Conservation (phyloP, 2,329 filamentous ascomycete genomes). For the Leptographium wingfieldii region DNA sequence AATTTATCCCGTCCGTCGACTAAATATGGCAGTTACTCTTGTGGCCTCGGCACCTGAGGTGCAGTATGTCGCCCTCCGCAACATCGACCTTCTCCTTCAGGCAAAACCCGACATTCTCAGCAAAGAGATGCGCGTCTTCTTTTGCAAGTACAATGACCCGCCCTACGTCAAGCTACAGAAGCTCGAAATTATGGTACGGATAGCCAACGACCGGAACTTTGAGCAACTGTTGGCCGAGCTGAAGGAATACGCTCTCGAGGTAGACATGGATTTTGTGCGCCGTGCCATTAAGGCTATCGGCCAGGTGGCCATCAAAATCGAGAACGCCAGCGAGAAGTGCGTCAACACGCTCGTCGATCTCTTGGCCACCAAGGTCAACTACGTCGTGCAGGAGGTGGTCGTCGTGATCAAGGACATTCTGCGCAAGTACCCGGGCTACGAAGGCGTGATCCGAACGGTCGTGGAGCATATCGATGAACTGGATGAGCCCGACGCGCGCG, state of each 20-base stretch:
- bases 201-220: conserved; percentile 93
- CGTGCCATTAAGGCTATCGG: conserved; percentile 92
- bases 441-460: conserved; percentile 91
- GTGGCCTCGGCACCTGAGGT: conserved; percentile 94
- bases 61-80: conserved; percentile 90
- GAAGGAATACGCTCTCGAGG: conserved; percentile 95
- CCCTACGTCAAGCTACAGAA: conserved; percentile 97
- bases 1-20: background rate
- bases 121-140: conserved; percentile 96
- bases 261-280: conserved; percentile 97
- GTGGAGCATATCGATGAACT: conserved; percentile 96
- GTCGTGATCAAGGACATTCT: conserved; percentile 99
- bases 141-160: conserved; percentile 99
- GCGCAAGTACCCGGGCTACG: conserved; percentile 92
- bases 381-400: conserved; percentile 94
- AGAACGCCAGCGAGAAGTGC: conserved; percentile 86
- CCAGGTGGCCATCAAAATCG: conserved; percentile 97
- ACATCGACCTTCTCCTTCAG: conserved; percentile 91
- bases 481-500: conserved; percentile 84
- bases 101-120: conserved; percentile 93
- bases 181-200: conserved; percentile 97
- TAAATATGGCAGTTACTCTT: conserved; percentile 56
- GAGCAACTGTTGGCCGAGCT: conserved; percentile 88
- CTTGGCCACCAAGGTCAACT: conserved; percentile 96
- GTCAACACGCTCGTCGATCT: conserved; percentile 88